Evolutionary conservation across 192 early-diverging fungal genomes (phyloP).

Genomic region (Backusella parvicylindrica): DNA sequence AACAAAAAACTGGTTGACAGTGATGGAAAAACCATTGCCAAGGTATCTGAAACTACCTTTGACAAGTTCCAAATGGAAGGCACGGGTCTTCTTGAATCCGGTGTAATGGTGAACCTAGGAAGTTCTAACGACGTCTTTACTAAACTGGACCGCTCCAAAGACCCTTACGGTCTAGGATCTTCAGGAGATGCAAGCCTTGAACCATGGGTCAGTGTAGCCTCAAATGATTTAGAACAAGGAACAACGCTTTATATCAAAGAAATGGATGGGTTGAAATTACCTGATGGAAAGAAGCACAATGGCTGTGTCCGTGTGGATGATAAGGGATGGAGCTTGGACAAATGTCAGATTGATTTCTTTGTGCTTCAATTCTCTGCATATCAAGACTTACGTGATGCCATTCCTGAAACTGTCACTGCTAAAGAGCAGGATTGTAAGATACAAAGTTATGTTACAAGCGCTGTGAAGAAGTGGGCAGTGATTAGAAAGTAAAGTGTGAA

Average conservation of each 20-base stretch:
- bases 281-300: conserved; percentile 37
- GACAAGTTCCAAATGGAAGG: conserved; percentile 42
- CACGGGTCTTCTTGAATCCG: conserved; percentile 28
- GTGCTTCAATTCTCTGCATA: conserved; percentile 19
- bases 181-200: conserved; percentile 13
- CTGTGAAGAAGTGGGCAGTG: conserved; percentile 18
- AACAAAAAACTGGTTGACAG: conserved; percentile 3
- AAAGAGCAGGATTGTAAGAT: conserved; percentile 16
- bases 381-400: neutral
- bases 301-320: conserved; percentile 44
- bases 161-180: conserved; percentile 25
- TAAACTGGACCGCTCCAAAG: conserved; percentile 18
- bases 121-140: neutral
- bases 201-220: conserved; percentile 38
- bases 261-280: conserved; percentile 27
- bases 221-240: conserved; percentile 33
- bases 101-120: conserved; percentile 29
- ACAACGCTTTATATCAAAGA: conserved; percentile 32
- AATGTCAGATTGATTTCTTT: conserved; percentile 36
- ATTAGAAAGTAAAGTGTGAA: conserved; percentile 6
- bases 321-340: conserved; percentile 27
- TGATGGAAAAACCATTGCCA: conserved; percentile 23
- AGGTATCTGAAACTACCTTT: conserved; percentile 26
- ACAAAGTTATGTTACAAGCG: conserved; percentile 13
- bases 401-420: conserved; percentile 12